Evolutionary conservation across 768 basidiomycete genomes (phyloP).

Genomic region (Mycena kentingensis): DNA sequence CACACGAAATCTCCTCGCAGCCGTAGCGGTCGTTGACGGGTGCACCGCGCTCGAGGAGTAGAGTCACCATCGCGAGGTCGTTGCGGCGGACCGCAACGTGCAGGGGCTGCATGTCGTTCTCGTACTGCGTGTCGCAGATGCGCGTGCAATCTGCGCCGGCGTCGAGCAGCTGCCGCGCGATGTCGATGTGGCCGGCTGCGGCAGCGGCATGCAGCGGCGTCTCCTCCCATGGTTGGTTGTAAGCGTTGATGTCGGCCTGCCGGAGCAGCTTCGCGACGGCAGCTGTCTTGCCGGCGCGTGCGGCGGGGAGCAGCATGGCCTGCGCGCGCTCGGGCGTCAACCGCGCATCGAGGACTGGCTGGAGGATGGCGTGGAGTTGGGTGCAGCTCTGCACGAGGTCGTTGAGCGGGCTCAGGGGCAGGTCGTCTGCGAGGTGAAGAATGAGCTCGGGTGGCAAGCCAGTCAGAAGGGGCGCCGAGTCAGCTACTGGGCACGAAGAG

Average conservation of each 20-base stretch:
- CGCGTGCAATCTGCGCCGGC: not conserved
- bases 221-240: not conserved
- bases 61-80: not conserved
- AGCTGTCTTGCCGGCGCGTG: not conserved
- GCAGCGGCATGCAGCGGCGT: constrained; percentile 7
- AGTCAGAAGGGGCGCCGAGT: not conserved
- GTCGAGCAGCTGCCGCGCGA: constrained; percentile 1
- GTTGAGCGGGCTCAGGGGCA: not conserved
- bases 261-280: not conserved
- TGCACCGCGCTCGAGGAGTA: not conserved
- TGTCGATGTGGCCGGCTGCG: not conserved
- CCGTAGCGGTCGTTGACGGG: not conserved
- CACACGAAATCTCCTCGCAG: not conserved
- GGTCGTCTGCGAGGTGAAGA: not conserved
- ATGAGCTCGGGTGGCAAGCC: constrained; percentile 11
- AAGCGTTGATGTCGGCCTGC: not conserved
- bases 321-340: not conserved
- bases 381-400: not conserved
- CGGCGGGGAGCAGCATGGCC: not conserved
- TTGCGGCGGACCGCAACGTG: not conserved
- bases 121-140: not conserved
- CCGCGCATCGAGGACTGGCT: constrained; percentile 2
- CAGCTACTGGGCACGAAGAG: not conserved
- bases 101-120: not conserved
- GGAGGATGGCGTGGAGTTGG: not conserved